Conservation (phyloP, 2,329 filamentous ascomycete genomes). For the Aspergillus tanneri region DNA sequence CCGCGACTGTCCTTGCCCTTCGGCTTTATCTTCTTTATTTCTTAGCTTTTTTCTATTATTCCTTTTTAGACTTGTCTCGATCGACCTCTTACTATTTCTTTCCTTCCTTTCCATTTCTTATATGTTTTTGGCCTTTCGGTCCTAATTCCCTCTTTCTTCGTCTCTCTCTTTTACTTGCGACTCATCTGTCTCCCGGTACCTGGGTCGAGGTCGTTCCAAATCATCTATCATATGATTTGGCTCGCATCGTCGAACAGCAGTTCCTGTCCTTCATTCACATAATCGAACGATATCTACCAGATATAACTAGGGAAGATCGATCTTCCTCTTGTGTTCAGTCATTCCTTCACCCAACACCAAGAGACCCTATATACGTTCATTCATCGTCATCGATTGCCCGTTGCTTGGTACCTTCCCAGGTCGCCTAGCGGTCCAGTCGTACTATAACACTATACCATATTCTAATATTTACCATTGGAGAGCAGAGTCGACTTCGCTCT, state of each 20-base stretch:
- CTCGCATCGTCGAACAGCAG: slow-evolving; percentile 25
- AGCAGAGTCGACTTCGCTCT: slow-evolving; percentile 13
- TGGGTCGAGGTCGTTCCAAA: slow-evolving; percentile 20
- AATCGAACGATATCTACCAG: background rate
- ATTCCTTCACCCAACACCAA: slow-evolving; percentile 32
- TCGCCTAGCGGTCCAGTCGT: slow-evolving; percentile 1
- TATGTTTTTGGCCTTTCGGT: slow-evolving; percentile 13
- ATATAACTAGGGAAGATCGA: background rate
- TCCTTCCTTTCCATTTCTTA: slow-evolving; percentile 23
- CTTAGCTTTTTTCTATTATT: slow-evolving; percentile 26
- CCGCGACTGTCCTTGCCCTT: slow-evolving; percentile 28
- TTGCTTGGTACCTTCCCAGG: background rate
- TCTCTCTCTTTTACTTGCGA: slow-evolving; percentile 28
- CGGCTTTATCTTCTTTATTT: slow-evolving; percentile 32
- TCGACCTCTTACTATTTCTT: slow-evolving; percentile 34
- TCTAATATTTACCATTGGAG: slow-evolving; percentile 16
- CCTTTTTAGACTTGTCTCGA: slow-evolving; percentile 29
- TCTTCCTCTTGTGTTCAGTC: slow-evolving; percentile 33
- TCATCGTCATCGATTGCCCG: slow-evolving; percentile 10
- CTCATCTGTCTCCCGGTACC: slow-evolving; percentile 27
- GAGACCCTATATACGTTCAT: slow-evolving; percentile 34
- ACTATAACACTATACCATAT: slow-evolving; percentile 13
- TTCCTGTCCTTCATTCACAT: slow-evolving; percentile 37
- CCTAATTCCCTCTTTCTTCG: slow-evolving; percentile 15
- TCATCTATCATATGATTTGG: slow-evolving; percentile 19